phyloP scores from a whole-genome alignment of 345 rosid genomes.

The Eucalyptus decipiens region DNA sequence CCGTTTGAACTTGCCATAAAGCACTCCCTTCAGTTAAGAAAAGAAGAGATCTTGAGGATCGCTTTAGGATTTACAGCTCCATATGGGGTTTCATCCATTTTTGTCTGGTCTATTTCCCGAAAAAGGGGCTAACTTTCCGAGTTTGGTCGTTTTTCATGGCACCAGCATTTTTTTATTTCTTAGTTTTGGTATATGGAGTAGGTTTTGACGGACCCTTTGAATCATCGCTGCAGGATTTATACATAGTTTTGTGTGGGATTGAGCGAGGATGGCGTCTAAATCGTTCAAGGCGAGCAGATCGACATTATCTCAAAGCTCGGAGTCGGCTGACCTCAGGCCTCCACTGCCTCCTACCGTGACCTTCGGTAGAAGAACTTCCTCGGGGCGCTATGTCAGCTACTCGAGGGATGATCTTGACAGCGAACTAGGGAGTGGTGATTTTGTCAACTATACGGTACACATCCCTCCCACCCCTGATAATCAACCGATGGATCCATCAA shows the following conservation, averaged over 20 bases:
- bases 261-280: conserved; percentile 43
- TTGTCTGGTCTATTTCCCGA: not conserved
- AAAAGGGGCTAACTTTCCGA: not conserved
- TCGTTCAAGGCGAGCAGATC: conserved; percentile 54
- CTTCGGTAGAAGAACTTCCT: conserved; percentile 72
- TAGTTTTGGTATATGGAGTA: not conserved
- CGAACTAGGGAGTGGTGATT: conserved; percentile 66
- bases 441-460: conserved; percentile 76
- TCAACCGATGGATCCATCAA: conserved; percentile 87
- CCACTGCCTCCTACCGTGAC: conserved; percentile 52
- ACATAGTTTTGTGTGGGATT: not conserved
- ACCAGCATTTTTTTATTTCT: not conserved
- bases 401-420: conserved; percentile 95
- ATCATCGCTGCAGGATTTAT: not conserved
- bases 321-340: conserved; percentile 52
- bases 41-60: not conserved
- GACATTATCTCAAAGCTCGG: conserved; percentile 48
- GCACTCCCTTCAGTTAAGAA: not conserved
- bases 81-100: not conserved
- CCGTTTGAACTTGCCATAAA: not conserved
- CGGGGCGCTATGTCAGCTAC: conserved; percentile 81
- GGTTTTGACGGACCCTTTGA: not conserved
- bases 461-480: conserved; percentile 97
- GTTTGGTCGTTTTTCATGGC: not conserved
- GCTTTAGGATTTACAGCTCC: not conserved